Base-by-base conservation (phyloP, 805 yeast species). In the Wickerhamomyces xylosicus region DNA sequence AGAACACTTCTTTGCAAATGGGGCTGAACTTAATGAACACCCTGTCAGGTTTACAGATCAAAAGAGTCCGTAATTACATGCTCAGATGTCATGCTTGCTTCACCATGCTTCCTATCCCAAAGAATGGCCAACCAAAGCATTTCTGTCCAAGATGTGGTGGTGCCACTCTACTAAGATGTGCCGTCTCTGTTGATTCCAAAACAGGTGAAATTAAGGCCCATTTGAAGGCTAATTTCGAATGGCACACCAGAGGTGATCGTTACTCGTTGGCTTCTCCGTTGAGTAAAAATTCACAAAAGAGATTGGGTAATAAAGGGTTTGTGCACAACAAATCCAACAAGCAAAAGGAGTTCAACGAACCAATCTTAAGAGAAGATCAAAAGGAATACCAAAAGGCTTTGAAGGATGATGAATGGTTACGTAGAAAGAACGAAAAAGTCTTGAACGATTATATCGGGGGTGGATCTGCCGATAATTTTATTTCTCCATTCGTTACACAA, bases 71-170 rank as follows among this genome's bases (percentile, higher is more conserved):
- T 57, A 85, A 82, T 64, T 89, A 85, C 58, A 90, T 90, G 97
- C 72, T 85, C 54, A 71, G 99, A 61, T 92, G 99, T 60, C 96
- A 92, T 59, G 99, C 97, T 0, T 92, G 99, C 64, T 92, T 92
- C 74, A 67, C 73, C 42, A 67, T 92, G 57, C 64, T 79, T 13
- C 89, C 95, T 7, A 69, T 85, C 40, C 85, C 90, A 20, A 82
- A 79, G 51, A 71, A 74, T 46, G 89, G 89, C 2, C 72, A 69
- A 33, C 77, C 89, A 35, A 75, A 75, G 51, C 96, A 87, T 60
- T 92, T 92, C 66, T 92, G 99, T 59, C 84, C 96, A 14, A 72
- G 77, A 38, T 92, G 99, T 69, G 99, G 99, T 44, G 96, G 97
- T 37, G 77, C 80, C 42, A 90, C 98, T 0, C 63, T 92, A 42